phyloP scores from a whole-genome alignment of 306 rosid genomes.

The Prunus padus region DNA sequence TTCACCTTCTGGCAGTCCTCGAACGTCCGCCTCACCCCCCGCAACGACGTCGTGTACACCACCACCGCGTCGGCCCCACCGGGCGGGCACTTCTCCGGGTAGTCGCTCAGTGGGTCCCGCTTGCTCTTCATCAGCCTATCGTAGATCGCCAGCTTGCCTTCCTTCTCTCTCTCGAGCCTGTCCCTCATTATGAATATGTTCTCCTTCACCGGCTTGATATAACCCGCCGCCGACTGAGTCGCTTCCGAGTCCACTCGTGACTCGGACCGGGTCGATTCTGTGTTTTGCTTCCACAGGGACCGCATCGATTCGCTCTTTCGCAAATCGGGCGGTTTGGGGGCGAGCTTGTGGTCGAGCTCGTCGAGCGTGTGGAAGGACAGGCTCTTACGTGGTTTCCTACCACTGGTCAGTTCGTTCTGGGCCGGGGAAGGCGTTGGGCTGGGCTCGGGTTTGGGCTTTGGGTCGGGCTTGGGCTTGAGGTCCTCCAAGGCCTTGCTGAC shows the following conservation, averaged over 20 bases:
- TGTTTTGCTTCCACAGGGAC: neutral
- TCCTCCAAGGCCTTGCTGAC: slow-evolving; percentile 68
- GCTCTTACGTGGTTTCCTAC: slow-evolving; percentile 38
- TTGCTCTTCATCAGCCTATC: slow-evolving; percentile 26
- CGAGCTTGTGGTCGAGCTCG: slow-evolving; percentile 60
- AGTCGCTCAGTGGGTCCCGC: slow-evolving; percentile 57
- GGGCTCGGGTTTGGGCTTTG: neutral
- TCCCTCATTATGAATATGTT: slow-evolving; percentile 71
- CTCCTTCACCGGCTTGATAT: slow-evolving; percentile 39
- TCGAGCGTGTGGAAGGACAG: slow-evolving; percentile 69
- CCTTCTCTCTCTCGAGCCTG: slow-evolving; percentile 60
- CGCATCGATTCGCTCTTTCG: slow-evolving; percentile 24
- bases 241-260: neutral
- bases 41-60: slow-evolving; percentile 81
- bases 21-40: slow-evolving; percentile 67
- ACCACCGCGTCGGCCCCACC: slow-evolving; percentile 66
- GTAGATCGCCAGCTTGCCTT: slow-evolving; percentile 39
- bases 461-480: slow-evolving; percentile 46
- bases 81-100: slow-evolving; percentile 72
- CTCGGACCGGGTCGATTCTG: neutral
- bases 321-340: slow-evolving; percentile 29
- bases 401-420: neutral
- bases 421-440: neutral
- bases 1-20: slow-evolving; percentile 70
- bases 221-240: slow-evolving; percentile 3